Evolutionary conservation across 163 green algal species (phyloP).

Genomic region (Volvox carteri): DNA sequence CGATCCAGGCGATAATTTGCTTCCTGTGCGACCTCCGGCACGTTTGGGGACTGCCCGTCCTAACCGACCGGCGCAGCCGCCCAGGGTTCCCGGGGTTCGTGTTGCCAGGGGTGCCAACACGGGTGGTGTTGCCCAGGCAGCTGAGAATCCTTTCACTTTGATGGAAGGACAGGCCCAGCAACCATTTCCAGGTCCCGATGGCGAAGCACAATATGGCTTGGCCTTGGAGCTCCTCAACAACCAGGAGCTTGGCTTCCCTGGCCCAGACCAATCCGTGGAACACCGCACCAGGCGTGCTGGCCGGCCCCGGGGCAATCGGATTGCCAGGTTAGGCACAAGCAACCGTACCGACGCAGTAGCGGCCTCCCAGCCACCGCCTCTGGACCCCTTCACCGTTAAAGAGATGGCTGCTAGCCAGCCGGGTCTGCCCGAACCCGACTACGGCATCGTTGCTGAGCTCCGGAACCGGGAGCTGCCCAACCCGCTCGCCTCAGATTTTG

Average conservation of each 20-base stretch:
- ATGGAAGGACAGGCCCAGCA: background rate
- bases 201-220: conserved; percentile 48
- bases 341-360: background rate
- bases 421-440: conserved; percentile 61
- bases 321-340: background rate
- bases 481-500: conserved; percentile 51
- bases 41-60: background rate
- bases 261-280: background rate
- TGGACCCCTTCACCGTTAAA: conserved; percentile 53
- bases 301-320: background rate
- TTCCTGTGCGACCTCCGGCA: background rate
- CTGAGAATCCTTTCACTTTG: conserved; percentile 4
- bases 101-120: background rate
- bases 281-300: background rate
- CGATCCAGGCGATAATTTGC: background rate
- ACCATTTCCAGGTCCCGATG: background rate
- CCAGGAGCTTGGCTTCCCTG: background rate
- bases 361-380: background rate
- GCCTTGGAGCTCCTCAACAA: conserved; percentile 50
- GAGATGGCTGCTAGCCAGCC: conserved; percentile 38
- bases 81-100: background rate
- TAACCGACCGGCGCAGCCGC: background rate
- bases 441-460: conserved; percentile 63
- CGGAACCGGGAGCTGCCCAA: conserved; percentile 26
- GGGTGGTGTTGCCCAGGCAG: background rate